Base-by-base conservation (phyloP, 192 early-diverging fungal genomes). In the Umbelopsis sp. region DNA sequence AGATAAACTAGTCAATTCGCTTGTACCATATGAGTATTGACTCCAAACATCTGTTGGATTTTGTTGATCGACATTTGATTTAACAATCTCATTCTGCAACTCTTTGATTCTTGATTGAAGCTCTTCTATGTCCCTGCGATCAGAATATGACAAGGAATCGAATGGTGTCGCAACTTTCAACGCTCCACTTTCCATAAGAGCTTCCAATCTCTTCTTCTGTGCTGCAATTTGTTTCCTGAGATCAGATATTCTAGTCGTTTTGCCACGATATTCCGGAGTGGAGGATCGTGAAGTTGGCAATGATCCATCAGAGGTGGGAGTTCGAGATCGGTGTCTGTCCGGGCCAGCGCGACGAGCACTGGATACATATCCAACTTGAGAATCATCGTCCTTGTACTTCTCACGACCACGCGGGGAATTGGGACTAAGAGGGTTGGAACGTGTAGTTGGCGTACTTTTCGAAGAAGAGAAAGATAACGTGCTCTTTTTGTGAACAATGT, bases 401-500 rank as follows among this genome's bases (percentile, higher is more conserved):
- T 27, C 61, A 15, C 35, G 71, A 46, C n/a, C 71, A 73, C 46
- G 44, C 5, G 1, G 74, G 73, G 7, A 70, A 49, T 37, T 72
- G 55, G 46, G 51, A 46, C 9, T 61, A 45, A 51, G 65, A 13
- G 13, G 72, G 27, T 25, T 61, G 4, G 50, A 23, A 44, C 47
- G 49, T 46, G 46, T 30, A 49, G 66, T 46, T n/a, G 66, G 52
- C 16, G 72, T 66, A 16, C 67, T 37, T 13, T 67, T 64, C 8
- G 70, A 49, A 4, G 74, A 55, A 15, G 71, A 70, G 51, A 78
- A 78, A 25, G 68, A 70, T 0, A 49, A 37, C 1, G 73, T 30
- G 49, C 64, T 68, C 51, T 68, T 69, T 33, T 80, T 80, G 27
- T 76, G 66, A n/a, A 72, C 81, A 67, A 89, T 84, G 47, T 91